phyloP scores from a whole-genome alignment of 495 filamentous ascomycete species.

The Aspergillus asperescens region DNA sequence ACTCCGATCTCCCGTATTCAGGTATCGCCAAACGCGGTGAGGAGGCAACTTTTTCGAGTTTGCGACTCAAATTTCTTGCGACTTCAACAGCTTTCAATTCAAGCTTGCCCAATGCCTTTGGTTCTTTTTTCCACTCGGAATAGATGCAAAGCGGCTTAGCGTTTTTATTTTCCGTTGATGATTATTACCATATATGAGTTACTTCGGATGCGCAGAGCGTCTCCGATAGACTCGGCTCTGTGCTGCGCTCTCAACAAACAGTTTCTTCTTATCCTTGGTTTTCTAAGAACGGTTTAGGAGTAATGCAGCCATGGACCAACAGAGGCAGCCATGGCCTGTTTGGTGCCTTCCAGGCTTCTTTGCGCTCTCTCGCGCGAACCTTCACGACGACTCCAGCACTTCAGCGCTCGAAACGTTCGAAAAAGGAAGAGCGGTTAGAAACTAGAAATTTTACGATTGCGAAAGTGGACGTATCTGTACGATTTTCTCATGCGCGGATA shows the following conservation, averaged over 20 bases:
- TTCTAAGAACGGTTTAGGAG: constrained; percentile 5
- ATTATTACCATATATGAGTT: background rate
- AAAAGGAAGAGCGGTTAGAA: constrained; percentile 6
- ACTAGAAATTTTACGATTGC: background rate
- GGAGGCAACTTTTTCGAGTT: background rate
- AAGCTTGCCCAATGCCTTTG: background rate
- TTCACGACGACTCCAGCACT: constrained; percentile 34
- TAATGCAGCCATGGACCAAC: constrained; percentile 39
- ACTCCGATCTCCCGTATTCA: background rate
- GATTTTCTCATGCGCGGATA: background rate
- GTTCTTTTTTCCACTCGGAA: background rate
- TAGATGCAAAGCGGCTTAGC: background rate
- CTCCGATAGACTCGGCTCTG: background rate
- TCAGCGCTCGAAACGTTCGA: constrained; percentile 20
- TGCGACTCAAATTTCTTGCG: background rate
- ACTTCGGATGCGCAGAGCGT: constrained; percentile 2
- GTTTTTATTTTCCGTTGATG: background rate
- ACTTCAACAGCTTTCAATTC: background rate
- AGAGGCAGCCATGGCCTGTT: constrained; percentile 34
- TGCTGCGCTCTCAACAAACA: background rate
- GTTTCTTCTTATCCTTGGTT: background rate
- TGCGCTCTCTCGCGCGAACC: constrained; percentile 22
- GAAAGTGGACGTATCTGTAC: background rate
- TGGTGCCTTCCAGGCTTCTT: constrained; percentile 27
- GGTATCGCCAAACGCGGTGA: background rate